These are phyloP conservation scores for Plasmodium ovale DNA, from an alignment of 169 alveolate species.

Conservation along the genomic window DNA sequence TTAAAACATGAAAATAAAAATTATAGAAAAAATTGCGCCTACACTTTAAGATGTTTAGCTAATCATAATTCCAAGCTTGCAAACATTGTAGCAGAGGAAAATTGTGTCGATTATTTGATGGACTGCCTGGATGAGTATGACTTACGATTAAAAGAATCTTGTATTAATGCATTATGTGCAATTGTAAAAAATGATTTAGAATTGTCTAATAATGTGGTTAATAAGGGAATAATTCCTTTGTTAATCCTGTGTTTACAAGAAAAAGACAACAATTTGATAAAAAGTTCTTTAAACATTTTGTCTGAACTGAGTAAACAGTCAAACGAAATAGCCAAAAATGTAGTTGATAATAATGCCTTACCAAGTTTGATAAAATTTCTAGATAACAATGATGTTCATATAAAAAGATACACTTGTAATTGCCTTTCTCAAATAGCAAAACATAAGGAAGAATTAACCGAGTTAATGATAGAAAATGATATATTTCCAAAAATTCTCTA, in stretches of 20 bases:
- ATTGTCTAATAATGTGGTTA: slow-evolving; percentile 33
- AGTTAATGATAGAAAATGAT: slow-evolving; percentile 60
- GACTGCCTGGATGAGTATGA: slow-evolving; percentile 66
- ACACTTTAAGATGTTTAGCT: slow-evolving; percentile 56
- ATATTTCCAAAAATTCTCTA: slow-evolving; percentile 56
- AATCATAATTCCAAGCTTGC: slow-evolving; percentile 68
- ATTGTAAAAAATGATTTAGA: slow-evolving; percentile 43
- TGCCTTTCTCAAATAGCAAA: slow-evolving; percentile 66
- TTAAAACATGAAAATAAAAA: slow-evolving; percentile 75
- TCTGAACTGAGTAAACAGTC: slow-evolving; percentile 64
- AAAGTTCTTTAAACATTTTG: slow-evolving; percentile 16
- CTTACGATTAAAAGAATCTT: slow-evolving; percentile 40
- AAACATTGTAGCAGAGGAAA: slow-evolving; percentile 48
- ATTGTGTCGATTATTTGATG: slow-evolving; percentile 59
- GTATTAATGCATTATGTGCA: slow-evolving; percentile 69
- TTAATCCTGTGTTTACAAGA: slow-evolving; percentile 55
- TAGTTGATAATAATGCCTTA: slow-evolving; percentile 63
- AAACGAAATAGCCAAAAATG: slow-evolving; percentile 49
- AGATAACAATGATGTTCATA: slow-evolving; percentile 43
- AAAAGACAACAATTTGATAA: slow-evolving; percentile 55
- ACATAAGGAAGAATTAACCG: slow-evolving; percentile 72
- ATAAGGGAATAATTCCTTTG: slow-evolving; percentile 67
- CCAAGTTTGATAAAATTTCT: slow-evolving; percentile 47
- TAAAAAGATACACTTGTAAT: slow-evolving; percentile 52
- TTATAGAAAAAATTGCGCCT: slow-evolving; percentile 60